Evolutionary conservation across 495 filamentous ascomycete genomes (phyloP).

Genomic region (Cairneyella variabilis): DNA sequence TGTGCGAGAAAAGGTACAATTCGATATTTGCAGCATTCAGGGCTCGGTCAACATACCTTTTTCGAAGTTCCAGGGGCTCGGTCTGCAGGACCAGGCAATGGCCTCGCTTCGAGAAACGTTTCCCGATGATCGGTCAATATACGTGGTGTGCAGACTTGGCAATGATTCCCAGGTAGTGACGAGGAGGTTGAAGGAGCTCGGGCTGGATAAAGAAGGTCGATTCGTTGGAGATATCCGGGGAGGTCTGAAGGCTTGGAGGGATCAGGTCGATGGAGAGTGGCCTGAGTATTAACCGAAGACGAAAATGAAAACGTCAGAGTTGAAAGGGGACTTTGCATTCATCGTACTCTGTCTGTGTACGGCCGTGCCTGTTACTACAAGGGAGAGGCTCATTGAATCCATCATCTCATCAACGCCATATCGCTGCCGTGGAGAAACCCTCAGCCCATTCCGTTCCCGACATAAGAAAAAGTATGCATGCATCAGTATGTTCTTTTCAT

Average conservation of each 20-base stretch:
- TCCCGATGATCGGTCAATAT: conserved; percentile 45
- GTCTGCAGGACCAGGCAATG: conserved; percentile 31
- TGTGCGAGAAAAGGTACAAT: conserved; percentile 79
- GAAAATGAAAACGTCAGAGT: neutral
- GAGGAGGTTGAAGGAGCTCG: conserved; percentile 63
- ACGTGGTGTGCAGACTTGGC: conserved; percentile 80
- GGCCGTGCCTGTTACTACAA: conserved; percentile 16
- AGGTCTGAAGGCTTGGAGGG: conserved; percentile 80
- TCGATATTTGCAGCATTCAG: conserved; percentile 69
- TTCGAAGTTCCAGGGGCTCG: conserved; percentile 51
- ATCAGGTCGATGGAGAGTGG: conserved; percentile 67
- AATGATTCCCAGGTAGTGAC: conserved; percentile 86
- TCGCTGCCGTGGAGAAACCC: conserved; percentile 2
- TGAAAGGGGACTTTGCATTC: conserved; percentile 15
- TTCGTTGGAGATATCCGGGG: conserved; percentile 75
- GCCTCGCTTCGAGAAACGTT: too few relatives aligned
- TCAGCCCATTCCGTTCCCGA: conserved; percentile 4
- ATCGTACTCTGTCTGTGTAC: conserved; percentile 1
- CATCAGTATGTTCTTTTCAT: neutral
- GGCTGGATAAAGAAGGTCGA: conserved; percentile 52
- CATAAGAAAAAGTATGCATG: conserved; percentile 1
- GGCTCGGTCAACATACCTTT: conserved; percentile 79
- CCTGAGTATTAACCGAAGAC: conserved; percentile 42
- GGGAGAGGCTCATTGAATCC: conserved; percentile 14
- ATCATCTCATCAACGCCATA: conserved; percentile 9